phyloP scores from a whole-genome alignment of 495 filamentous ascomycete species.

The Xylaria intraflava region DNA sequence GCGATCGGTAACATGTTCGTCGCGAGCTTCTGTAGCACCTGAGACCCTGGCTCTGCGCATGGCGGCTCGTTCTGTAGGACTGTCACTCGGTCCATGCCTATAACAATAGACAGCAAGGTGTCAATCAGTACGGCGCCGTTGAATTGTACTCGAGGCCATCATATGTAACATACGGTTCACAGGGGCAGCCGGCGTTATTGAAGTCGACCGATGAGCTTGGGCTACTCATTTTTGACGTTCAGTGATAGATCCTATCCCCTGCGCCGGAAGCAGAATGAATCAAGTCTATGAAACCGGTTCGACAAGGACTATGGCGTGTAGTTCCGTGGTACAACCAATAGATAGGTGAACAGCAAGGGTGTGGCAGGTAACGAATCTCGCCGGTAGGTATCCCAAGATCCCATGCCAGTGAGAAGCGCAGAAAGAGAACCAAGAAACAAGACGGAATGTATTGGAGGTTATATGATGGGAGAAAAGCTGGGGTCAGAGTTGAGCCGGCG shows the following conservation, averaged over 20 bases:
- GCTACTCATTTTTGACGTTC: background rate
- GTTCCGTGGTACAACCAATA: background rate
- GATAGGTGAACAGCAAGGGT: background rate
- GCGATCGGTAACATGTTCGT: conserved; percentile 5
- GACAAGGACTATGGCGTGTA: background rate
- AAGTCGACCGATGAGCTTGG: background rate
- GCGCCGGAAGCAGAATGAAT: background rate
- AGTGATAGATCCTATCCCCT: background rate
- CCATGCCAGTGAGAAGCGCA: no score
- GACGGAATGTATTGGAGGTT: no score
- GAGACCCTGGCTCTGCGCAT: background rate
- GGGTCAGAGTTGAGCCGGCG: no score
- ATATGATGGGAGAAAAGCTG: no score
- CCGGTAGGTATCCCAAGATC: no score
- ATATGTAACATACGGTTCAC: conserved; percentile 1
- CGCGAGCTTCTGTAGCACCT: background rate
- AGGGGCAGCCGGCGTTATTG: conserved; percentile 3
- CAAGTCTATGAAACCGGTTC: background rate
- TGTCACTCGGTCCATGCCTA: background rate
- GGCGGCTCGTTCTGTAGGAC: background rate
- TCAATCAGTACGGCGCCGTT: background rate
- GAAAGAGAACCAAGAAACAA: no score
- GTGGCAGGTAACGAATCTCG: no score
- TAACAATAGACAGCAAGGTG: no score
- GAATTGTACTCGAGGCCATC: background rate